These are phyloP conservation scores for Salix dunnii DNA, from an alignment of 345 rosid species.

Conservation along the genomic window DNA sequence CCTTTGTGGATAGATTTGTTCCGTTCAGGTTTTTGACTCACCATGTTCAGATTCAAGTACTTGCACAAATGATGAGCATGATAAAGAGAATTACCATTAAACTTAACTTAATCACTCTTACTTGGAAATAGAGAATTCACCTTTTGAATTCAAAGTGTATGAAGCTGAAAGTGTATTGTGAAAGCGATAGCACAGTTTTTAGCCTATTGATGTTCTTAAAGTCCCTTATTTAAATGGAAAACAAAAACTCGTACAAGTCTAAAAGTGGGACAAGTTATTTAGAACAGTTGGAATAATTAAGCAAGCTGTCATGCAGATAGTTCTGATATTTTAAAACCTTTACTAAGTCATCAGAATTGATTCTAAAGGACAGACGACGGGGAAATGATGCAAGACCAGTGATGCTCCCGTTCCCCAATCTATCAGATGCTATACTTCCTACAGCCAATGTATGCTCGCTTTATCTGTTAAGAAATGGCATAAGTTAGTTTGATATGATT, in stretches of 20 bases:
- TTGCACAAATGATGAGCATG: neutral
- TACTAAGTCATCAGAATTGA: neutral
- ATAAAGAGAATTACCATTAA: neutral
- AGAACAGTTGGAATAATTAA: neutral
- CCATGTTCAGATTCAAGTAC: neutral
- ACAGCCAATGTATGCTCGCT: slow-evolving; percentile 27
- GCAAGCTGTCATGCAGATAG: neutral
- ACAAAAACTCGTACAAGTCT: no score
- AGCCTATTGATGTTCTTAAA: neutral
- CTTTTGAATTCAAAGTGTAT: neutral
- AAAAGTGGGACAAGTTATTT: no score
- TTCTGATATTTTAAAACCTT: neutral
- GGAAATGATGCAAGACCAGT: neutral
- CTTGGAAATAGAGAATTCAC: neutral
- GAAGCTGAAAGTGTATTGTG: neutral
- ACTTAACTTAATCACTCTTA: neutral
- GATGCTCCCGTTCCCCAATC: neutral
- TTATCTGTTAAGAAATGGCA: neutral
- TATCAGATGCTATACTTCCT: neutral
- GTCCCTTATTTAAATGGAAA: neutral
- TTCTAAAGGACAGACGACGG: neutral
- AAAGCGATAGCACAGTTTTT: neutral
- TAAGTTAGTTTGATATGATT: neutral
- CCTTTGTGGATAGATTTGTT: slow-evolving; percentile 77
- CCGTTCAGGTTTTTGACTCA: slow-evolving; percentile 55